Conservation (phyloP, 208 protist genomes). For the Crithidia brevicula region DNA sequence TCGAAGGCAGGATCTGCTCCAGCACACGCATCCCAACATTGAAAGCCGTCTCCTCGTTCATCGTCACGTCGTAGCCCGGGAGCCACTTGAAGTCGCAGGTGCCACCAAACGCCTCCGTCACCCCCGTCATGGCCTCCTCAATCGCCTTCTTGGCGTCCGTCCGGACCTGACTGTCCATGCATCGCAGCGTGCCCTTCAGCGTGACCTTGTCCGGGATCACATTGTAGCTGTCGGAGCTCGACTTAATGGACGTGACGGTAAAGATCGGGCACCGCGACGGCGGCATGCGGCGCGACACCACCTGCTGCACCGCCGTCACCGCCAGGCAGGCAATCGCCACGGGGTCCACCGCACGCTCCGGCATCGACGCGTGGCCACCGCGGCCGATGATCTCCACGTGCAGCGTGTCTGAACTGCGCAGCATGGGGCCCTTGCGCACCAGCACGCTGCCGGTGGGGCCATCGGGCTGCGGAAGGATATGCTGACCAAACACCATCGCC, state of each 20-base stretch:
- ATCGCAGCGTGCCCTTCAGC: constrained; percentile 58
- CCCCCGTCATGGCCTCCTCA: constrained; percentile 37
- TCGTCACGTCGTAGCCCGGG: constrained; percentile 48
- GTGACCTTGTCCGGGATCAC: constrained; percentile 57
- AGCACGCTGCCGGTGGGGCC: constrained; percentile 26
- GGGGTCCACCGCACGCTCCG: constrained; percentile 57
- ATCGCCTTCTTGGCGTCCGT: constrained; percentile 29
- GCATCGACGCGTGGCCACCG: constrained; percentile 67
- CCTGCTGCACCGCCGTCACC: constrained; percentile 52
- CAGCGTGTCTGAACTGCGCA: constrained; percentile 36
- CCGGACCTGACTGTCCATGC: constrained; percentile 36
- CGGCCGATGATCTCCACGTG: constrained; percentile 40
- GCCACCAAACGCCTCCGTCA: constrained; percentile 35
- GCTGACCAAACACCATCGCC: constrained; percentile 55
- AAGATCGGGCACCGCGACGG: constrained; percentile 48
- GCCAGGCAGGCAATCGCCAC: constrained; percentile 45
- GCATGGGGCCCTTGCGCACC: constrained; percentile 34
- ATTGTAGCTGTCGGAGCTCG: constrained; percentile 57
- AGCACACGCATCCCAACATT: constrained; percentile 38
- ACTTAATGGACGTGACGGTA: constrained; percentile 41
- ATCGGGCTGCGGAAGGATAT: constrained; percentile 29
- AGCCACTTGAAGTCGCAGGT: constrained; percentile 36
- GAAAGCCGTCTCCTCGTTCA: constrained; percentile 49
- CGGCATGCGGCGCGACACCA: constrained; percentile 53
- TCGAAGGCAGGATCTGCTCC: constrained; percentile 28